Evolutionary conservation across 306 rosid species (phyloP), one percentile per base, ranked within the genome.

Genomic region (Styphnolobium japonicum): DNA sequence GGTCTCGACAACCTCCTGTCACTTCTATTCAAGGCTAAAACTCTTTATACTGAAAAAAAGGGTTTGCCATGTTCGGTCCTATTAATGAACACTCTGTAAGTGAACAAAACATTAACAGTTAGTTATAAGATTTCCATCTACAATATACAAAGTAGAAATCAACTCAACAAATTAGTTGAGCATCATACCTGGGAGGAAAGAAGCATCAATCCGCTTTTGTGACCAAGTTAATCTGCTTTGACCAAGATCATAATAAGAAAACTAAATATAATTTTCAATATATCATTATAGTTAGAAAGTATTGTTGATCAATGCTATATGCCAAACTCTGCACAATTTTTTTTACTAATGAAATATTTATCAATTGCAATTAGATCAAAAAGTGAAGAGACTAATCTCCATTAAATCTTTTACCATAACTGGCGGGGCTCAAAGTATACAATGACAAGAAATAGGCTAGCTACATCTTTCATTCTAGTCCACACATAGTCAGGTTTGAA

Each of bases 141-240:
- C 16, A 21, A 6, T 23, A 23, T 23, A 7, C 14, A 11, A 76
- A 12, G 62, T 11, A 29, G 29, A 57, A 58, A 46, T 0, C 7
- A n/a, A 5, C 7, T 36, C 12, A 15, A 53, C 22, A 72, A 23
- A 18, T 39, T 25, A 49, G 45, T n/a, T 62, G 16, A 51, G 45
- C 6, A 12, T 23, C 15, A 39, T 76, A 76, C 81, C 81, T 5
- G 78, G 78, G 22, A 76, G 53, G 42, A 76, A 76, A 76, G 40
- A 60, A 21, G 64, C 78, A 69, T 69, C 16, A 36, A 76, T 29
- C 14, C 57, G 61, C 55, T 76, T 82, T 27, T 76, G 67, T 19
- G 78, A 60, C 77, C 66, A 68, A 36, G 72, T 16, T 68, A 77
- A 52, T 49, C 84, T 80, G 67, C 84, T 74, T 67, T 62, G 49